Evolutionary conservation across 371 early-diverging fungal species (phyloP).

Genomic region (Syncephalastrum sp.): DNA sequence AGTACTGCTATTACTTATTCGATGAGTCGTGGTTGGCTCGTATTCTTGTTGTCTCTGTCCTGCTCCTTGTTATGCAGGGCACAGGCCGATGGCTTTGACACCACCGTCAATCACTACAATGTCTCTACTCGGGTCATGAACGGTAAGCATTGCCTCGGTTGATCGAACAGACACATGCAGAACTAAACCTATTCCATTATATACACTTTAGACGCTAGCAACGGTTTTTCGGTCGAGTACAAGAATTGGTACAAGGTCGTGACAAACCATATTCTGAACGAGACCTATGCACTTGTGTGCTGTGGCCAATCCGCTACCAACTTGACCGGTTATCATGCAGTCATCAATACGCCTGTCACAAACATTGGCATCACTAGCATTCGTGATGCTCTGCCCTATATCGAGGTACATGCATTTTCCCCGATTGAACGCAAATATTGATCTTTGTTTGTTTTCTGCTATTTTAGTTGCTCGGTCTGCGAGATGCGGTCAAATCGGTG

Average conservation of each 20-base stretch:
- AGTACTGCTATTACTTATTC: too few relatives aligned
- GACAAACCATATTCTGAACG: constrained; percentile 16
- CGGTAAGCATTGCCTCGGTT: constrained; percentile 5
- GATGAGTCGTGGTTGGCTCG: too few relatives aligned
- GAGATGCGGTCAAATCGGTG: constrained; percentile 13
- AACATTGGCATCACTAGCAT: constrained; percentile 12
- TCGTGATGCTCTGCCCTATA: constrained; percentile 14
- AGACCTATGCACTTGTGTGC: constrained; percentile 24
- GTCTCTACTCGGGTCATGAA: constrained; percentile 8
- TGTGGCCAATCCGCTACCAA: constrained; percentile 16
- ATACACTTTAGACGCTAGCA: constrained; percentile 6
- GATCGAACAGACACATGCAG: background rate
- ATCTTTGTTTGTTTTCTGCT: background rate
- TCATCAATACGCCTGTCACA: constrained; percentile 17
- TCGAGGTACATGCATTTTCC: constrained; percentile 13
- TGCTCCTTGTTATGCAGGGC: constrained; percentile 5
- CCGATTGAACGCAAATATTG: background rate
- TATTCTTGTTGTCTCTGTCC: background rate
- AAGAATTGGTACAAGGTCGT: constrained; percentile 24
- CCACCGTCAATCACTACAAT: constrained; percentile 13
- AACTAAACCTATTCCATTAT: background rate
- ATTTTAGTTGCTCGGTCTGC: constrained; percentile 15
- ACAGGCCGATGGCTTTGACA: constrained; percentile 16
- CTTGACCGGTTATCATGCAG: constrained; percentile 13
- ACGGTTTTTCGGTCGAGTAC: constrained; percentile 23